Conservation (phyloP, 495 filamentous ascomycete species). For the Lichenothelia convexa region DNA sequence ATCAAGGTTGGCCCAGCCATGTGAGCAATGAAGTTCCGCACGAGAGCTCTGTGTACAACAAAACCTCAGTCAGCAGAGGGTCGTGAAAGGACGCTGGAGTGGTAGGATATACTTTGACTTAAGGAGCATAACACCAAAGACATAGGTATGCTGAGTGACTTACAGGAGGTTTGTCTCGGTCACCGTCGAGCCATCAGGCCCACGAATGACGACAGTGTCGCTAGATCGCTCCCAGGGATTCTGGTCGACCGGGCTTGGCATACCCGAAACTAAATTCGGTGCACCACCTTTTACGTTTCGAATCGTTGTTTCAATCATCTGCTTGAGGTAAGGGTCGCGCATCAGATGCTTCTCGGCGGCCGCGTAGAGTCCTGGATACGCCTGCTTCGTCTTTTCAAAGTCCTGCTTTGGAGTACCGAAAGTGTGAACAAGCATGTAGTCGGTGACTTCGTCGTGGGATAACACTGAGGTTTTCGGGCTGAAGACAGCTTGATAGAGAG, state of each 20-base stretch:
- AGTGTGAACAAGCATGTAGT: slow-evolving; percentile 28
- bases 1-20: slow-evolving; percentile 32
- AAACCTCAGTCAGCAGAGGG: slow-evolving; percentile 1
- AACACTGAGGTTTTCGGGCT: slow-evolving; percentile 17
- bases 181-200: slow-evolving; percentile 13
- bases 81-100: slow-evolving; percentile 1
- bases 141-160: too few relatives aligned
- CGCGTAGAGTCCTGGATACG: slow-evolving; percentile 20
- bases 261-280: slow-evolving; percentile 38
- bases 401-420: slow-evolving; percentile 29
- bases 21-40: slow-evolving; percentile 35
- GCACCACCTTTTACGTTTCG: slow-evolving; percentile 24
- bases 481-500: slow-evolving; percentile 28
- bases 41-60: slow-evolving; percentile 19
- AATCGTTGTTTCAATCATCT: slow-evolving; percentile 21
- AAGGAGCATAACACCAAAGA: too few relatives aligned
- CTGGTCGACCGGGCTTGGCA: slow-evolving; percentile 40
- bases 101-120: too few relatives aligned
- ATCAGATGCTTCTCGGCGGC: slow-evolving; percentile 24
- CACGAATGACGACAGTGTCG: slow-evolving; percentile 13
- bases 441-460: slow-evolving; percentile 19
- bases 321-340: slow-evolving; percentile 25
- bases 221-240: slow-evolving; percentile 39
- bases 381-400: slow-evolving; percentile 14
- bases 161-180: slow-evolving; percentile 33